Evolutionary conservation across 352 stramenopile genomes (phyloP).

Genomic region (Globisporangium paroecandrum): DNA sequence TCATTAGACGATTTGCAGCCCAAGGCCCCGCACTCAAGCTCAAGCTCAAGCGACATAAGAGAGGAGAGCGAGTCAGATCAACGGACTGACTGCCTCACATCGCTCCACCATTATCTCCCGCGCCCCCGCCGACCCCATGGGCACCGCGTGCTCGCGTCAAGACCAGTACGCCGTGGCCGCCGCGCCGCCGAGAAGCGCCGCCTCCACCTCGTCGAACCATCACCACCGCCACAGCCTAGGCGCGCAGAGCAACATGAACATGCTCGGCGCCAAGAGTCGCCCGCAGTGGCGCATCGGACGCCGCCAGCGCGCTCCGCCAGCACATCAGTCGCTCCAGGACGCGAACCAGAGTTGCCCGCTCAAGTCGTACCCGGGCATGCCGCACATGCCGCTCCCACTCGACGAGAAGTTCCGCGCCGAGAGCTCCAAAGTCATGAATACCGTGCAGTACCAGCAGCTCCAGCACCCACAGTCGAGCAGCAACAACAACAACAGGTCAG

Average conservation of each 20-base stretch:
- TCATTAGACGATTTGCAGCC: too few relatives aligned
- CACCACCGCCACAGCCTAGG: neutral
- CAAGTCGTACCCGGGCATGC: neutral
- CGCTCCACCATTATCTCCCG: conserved; percentile 8
- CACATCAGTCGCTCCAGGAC: neutral
- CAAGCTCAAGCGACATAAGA: too few relatives aligned
- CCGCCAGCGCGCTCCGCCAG: conserved; percentile 5
- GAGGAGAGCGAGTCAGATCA: neutral
- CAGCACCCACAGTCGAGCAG: conserved; percentile 11
- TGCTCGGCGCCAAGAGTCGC: conserved; percentile 2
- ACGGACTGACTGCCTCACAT: neutral
- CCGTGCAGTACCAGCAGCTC: conserved; percentile 7
- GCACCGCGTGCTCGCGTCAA: conserved; percentile 37
- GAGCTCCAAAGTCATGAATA: conserved; percentile 5
- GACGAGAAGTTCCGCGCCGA: conserved; percentile 17
- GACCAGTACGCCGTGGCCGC: conserved; percentile 19
- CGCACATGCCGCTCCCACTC: neutral
- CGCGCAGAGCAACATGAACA: conserved; percentile 1
- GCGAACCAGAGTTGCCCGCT: neutral
- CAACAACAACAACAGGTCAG: conserved; percentile 7
- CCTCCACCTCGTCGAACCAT: neutral
- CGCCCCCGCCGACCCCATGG: conserved; percentile 23
- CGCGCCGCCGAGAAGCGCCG: neutral
- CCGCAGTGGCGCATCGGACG: conserved; percentile 16
- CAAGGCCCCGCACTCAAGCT: too few relatives aligned